Evolutionary conservation across 192 early-diverging fungal species (phyloP).

Genomic region (Helicostylum pulchrum): DNA sequence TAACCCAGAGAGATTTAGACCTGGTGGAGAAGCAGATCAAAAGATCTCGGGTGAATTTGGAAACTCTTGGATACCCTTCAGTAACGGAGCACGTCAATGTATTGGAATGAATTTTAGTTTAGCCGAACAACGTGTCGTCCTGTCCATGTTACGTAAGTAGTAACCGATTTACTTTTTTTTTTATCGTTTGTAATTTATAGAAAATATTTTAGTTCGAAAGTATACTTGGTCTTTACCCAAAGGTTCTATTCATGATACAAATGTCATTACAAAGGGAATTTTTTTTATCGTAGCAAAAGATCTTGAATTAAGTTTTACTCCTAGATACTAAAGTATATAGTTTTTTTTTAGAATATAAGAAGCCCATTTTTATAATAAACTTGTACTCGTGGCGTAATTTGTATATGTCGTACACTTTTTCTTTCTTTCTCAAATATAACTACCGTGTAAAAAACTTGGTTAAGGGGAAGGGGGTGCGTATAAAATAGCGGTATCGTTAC

Average conservation of each 20-base stretch:
- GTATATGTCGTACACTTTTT: no score
- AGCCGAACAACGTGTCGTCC: conserved; percentile 52
- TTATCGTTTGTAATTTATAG: no score
- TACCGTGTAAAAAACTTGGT: no score
- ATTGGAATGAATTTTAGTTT: conserved; percentile 64
- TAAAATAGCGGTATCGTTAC: no score
- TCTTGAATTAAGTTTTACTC: not conserved
- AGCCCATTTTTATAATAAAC: no score
- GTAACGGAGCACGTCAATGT: conserved; percentile 55
- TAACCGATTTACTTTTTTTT: no score
- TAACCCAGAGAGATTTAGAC: conserved; percentile 40
- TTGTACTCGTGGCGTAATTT: no score
- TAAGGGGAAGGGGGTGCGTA: no score
- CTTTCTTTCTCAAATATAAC: no score
- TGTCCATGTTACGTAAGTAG: conserved; percentile 41
- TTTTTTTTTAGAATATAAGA: no score
- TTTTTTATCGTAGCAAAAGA: conserved; percentile 3
- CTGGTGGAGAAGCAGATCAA: conserved; percentile 8
- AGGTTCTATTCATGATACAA: conserved; percentile 18
- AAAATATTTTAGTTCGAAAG: conserved; percentile 22
- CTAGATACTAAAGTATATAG: not conserved
- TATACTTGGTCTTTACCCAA: conserved; percentile 16
- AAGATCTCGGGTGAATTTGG: not conserved
- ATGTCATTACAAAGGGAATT: conserved; percentile 6
- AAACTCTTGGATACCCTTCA: conserved; percentile 52